A percentile compares a stretch with the other conserved stretches of the same genome.
These are phyloP conservation scores for Theobroma grandiflorum DNA, from an alignment of 441 rosid species.

Conservation along the genomic window DNA sequence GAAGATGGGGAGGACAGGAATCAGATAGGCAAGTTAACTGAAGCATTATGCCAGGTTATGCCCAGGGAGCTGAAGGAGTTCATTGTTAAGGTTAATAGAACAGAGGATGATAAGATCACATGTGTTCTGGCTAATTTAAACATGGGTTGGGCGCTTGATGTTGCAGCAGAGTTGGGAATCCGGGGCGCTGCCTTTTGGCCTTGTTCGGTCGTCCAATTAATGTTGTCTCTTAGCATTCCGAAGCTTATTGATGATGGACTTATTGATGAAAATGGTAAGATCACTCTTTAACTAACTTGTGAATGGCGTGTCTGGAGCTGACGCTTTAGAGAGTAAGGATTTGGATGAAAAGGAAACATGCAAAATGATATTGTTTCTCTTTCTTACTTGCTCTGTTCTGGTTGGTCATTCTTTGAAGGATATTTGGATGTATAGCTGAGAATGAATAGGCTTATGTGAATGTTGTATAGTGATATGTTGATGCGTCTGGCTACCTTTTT, in stretches of 20 bases:
- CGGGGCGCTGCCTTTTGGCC: constrained; percentile 27
- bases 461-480: too few relatives aligned
- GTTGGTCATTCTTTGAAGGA: too few relatives aligned
- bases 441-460: too few relatives aligned
- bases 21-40: constrained; percentile 43
- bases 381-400: too few relatives aligned
- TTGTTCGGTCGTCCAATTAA: constrained; percentile 17
- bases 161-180: constrained; percentile 35
- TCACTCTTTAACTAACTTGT: not conserved
- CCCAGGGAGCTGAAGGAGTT: constrained; percentile 50
- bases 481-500: too few relatives aligned
- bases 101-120: constrained; percentile 29
- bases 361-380: too few relatives aligned
- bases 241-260: constrained; percentile 33
- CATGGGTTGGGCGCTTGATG: constrained; percentile 24
- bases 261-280: constrained; percentile 29
- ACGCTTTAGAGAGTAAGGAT: too few relatives aligned
- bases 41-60: constrained; percentile 46
- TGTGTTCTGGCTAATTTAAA: constrained; percentile 27
- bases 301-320: too few relatives aligned
- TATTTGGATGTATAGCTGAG: too few relatives aligned
- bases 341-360: too few relatives aligned
- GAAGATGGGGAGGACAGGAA: constrained; percentile 45
- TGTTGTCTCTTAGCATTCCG: not conserved
- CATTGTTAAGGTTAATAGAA: constrained; percentile 35